Evolutionary conservation across 495 filamentous ascomycete genomes (phyloP), one percentile per base, ranked within the genome.

Genomic region (Penicillium cosmopolitanum): DNA sequence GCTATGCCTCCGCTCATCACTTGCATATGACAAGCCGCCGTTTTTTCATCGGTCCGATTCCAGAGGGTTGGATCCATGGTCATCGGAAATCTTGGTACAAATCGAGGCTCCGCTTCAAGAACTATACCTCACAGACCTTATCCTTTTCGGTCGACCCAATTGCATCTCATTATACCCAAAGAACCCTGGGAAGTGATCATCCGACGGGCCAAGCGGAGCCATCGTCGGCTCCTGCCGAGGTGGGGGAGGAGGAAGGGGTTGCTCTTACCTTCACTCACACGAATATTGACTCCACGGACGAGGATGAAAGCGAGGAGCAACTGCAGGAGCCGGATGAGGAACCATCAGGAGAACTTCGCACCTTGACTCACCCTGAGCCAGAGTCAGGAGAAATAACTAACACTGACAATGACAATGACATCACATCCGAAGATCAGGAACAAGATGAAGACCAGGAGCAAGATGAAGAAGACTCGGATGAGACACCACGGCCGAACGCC

Each of bases 11-110:
- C 50, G 79, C 86, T 18, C 77, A 82, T 48, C 87, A 89, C 63
- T 66, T 89, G 31, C 79, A 89, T 66, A 72, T 87, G 60, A 89
- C 87, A 8, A 83, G 79, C 42, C 76, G 85, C 25, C 80, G 87
- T 35, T 83, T 81, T 66, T 89, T 89, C 69, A 87, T 89, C 61
- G 87, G 87, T 9, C 87, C 87, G 19, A 85, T 89, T 36, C 87
- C 87, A 5, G 81, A 85, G 61, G 86, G 85, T 52, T 89, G 87
- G 87, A 75, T 88, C 50, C 86, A 87, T 53, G 82, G 79, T 54
- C 84, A 88, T 69, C 80, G 84, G 47, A 85, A 85, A 51, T 77
- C 82, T 13, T 88, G 86, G 86, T 88, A 87, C 66, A 78, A 71
- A 60, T 73, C 77, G 50, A 75, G 84, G 38, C 58, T 88, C 1